Evolutionary conservation across 345 rosid species (phyloP).

Genomic region (Linum tenue): DNA sequence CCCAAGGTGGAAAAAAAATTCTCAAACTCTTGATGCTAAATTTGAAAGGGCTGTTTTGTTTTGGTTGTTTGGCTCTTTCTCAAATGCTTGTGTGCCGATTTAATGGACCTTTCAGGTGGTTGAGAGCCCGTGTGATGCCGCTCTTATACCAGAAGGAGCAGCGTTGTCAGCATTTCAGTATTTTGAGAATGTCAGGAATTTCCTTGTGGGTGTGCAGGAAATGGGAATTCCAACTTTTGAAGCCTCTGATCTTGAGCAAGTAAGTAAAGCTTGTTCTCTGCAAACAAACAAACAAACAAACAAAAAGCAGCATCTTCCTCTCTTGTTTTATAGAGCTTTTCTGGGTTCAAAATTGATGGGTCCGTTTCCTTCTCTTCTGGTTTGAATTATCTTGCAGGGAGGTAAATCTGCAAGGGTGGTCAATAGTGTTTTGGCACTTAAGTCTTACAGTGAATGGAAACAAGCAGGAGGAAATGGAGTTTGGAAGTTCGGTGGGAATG

Average conservation of each 20-base stretch:
- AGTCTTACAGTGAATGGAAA: conserved; percentile 77
- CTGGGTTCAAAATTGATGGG: neutral
- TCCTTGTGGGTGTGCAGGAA: conserved; percentile 64
- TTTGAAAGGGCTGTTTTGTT: neutral
- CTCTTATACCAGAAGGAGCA: conserved; percentile 70
- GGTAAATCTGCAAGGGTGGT: conserved; percentile 77
- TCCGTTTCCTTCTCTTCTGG: conserved; percentile 1
- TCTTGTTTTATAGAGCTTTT: neutral
- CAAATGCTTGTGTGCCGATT: neutral
- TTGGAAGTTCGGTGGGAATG: conserved; percentile 75
- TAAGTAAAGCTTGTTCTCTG: conserved; percentile 6
- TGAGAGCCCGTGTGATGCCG: conserved; percentile 68
- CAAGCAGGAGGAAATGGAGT: conserved; percentile 62
- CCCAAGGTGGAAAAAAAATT: conserved; percentile 38
- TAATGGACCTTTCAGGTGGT: conserved; percentile 38
- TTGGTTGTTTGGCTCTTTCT: neutral
- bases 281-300: too few species aligned
- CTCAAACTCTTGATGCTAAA: neutral
- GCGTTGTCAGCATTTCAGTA: conserved; percentile 82
- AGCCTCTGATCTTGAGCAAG: conserved; percentile 91
- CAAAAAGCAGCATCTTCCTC: neutral
- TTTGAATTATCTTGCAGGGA: conserved; percentile 35
- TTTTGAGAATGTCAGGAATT: conserved; percentile 84
- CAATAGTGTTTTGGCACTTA: conserved; percentile 65
- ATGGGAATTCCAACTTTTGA: conserved; percentile 72